These are phyloP conservation scores for Daldinia caldariorum DNA, from an alignment of 495 filamentous ascomycete species.

Conservation along the genomic window DNA sequence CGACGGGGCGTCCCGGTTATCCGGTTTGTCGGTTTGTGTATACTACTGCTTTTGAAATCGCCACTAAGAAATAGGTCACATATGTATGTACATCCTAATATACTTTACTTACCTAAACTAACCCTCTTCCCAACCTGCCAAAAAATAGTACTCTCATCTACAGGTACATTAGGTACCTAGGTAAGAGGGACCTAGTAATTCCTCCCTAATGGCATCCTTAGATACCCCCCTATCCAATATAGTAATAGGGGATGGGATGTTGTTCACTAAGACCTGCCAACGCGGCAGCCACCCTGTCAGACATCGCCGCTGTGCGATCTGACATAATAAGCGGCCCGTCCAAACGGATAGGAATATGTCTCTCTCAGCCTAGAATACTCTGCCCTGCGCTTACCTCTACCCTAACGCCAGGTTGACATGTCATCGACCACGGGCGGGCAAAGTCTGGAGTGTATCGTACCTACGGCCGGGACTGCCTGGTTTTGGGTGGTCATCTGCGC, in stretches of 20 bases:
- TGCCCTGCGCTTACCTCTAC: conserved; percentile 30
- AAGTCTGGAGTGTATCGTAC: conserved; percentile 21
- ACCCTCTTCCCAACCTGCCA: not conserved
- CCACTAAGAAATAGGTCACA: not conserved
- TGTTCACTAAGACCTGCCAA: conserved; percentile 8
- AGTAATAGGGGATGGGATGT: conserved; percentile 21
- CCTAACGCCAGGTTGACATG: conserved; percentile 39
- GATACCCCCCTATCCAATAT: not conserved
- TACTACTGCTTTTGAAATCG: conserved; percentile 4
- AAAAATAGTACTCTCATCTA: not conserved
- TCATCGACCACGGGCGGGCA: conserved; percentile 42
- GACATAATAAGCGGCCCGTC: conserved; percentile 49
- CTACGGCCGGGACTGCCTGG: conserved; percentile 27
- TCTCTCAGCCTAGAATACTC: conserved; percentile 37
- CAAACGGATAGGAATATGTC: conserved; percentile 42
- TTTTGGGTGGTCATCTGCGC: conserved; percentile 48
- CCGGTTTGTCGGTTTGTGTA: conserved; percentile 3
- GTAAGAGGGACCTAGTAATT: no score
- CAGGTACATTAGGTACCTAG: no score
- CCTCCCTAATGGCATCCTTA: not conserved
- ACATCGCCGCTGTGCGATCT: conserved; percentile 37
- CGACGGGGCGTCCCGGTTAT: conserved; percentile 37
- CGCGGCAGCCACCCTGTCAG: conserved; percentile 24
- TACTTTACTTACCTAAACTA: conserved; percentile 1
- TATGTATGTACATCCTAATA: not conserved